A percentile compares a stretch with the other conserved stretches of the same genome.
Evolutionary conservation across 148 eudicot species (phyloP).

Genomic region (Rhododendron ferrugineum): DNA sequence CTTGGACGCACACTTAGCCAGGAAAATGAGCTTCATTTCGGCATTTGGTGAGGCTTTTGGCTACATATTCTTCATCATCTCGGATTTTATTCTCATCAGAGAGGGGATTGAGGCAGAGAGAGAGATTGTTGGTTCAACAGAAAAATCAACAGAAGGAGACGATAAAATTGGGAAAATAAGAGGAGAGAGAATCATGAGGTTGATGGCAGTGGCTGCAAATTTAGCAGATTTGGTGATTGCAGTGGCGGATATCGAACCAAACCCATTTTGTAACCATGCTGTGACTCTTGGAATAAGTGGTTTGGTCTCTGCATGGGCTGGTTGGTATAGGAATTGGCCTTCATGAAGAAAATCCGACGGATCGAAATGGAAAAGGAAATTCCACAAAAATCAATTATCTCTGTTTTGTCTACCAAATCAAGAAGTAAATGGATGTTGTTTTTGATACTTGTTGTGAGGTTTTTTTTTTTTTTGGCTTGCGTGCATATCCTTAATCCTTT

Average conservation of each 20-base stretch:
- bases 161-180: constrained; percentile 41
- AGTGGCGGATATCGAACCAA: constrained; percentile 84
- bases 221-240: constrained; percentile 85
- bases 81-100: constrained; percentile 57
- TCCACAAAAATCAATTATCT: background rate
- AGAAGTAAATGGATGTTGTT: background rate
- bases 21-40: constrained; percentile 77
- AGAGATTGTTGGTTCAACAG: constrained; percentile 13
- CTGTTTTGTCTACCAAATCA: background rate
- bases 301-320: constrained; percentile 98
- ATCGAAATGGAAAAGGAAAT: background rate
- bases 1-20: constrained; percentile 58
- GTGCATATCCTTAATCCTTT: background rate
- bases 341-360: constrained; percentile 17
- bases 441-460: background rate
- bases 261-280: constrained; percentile 76
- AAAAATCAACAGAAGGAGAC: constrained; percentile 22
- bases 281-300: constrained; percentile 88
- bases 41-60: constrained; percentile 94
- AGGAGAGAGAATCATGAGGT: constrained; percentile 79
- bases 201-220: constrained; percentile 91
- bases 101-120: constrained; percentile 54
- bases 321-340: constrained; percentile 99
- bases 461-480: background rate
- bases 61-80: constrained; percentile 63